Conservation (phyloP, 441 rosid species). For the Croton setiger region DNA sequence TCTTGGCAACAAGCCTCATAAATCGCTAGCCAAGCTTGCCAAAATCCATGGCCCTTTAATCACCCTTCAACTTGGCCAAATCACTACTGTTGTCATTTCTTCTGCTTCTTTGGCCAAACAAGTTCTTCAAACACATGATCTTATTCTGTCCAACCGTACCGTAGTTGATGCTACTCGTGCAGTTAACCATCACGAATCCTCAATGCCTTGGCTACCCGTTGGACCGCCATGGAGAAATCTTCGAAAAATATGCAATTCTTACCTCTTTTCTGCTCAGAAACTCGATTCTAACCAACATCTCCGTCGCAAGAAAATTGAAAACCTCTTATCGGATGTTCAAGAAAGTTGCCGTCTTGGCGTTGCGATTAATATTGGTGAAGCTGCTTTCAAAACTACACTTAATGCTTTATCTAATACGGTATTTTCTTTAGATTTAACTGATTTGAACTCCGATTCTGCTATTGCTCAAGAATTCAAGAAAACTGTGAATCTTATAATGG, state of each 20-base stretch:
- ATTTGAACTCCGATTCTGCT: background rate
- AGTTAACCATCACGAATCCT: background rate
- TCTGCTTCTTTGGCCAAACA: constrained; percentile 12
- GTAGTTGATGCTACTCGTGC: background rate
- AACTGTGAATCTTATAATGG: background rate
- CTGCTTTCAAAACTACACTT: constrained; percentile 6
- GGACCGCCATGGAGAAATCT: constrained; percentile 18
- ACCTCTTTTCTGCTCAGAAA: constrained; percentile 19
- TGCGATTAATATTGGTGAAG: constrained; percentile 5
- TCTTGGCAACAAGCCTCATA: constrained; percentile 4
- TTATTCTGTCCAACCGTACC: constrained; percentile 2
- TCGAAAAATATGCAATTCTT: constrained; percentile 12
- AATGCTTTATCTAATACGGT: constrained; percentile 10
- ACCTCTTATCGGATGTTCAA: constrained; percentile 7
- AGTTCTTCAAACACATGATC: constrained; percentile 17
- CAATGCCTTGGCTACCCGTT: constrained; percentile 17
- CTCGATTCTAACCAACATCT: too few species aligned
- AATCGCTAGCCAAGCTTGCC: constrained; percentile 10
- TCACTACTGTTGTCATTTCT: constrained; percentile 14
- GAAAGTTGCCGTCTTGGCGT: background rate
- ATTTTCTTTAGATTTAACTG: constrained; percentile 12
- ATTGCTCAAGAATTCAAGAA: constrained; percentile 18
- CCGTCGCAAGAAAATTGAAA: constrained; percentile 10
- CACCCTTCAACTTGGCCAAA: constrained; percentile 15
- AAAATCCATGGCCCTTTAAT: constrained; percentile 14